Base-by-base conservation (phyloP, 768 basidiomycete species). In the Pleurotus ostreatus region DNA sequence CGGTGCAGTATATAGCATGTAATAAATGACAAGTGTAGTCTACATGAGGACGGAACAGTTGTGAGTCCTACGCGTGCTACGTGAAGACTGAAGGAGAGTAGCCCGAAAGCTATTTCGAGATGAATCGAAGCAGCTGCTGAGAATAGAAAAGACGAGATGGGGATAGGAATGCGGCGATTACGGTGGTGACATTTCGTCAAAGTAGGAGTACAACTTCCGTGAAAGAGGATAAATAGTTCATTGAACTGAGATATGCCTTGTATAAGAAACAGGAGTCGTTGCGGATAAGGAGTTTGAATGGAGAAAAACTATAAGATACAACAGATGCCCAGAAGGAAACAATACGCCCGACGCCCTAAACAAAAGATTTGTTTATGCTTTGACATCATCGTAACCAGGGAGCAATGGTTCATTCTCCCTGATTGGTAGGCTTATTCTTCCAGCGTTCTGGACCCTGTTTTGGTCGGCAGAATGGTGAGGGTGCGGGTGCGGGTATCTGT, bases 341-440 rank as follows among this genome's bases (percentile, higher is more conserved):
- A 18, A 15, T 20, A 41, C n/a, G 22, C 51, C 51, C 37, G 20
- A 53, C 13, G 20, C n/a, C 20, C 20, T 44, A 39, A 25, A 53
- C 39, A 20, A 53, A 23, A 18, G 46, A 16, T 51, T 39, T 41
- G 8, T 51, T 38, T 40, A 53, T 20, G 20, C 65, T 43, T 62
- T 60, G 25, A 64, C 47, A 20, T 59, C 59, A 57, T 64, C 61
- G 13, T 67, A 70, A 23, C 59, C 55, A 22, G 75, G 73, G 49
- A 80, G 61, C 55, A 82, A 61, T 3, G 76, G 78, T 56, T 83
- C 82, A 45, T 74, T 76, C 3, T 74, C 70, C 20, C 59, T 57
- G 7, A 80, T 71, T 43, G 81, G 76, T 54, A 83, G 68, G 48
- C 71, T 69, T 56, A 79, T 79, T 46, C 65, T 67, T 7, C 78